Evolutionary conservation across 345 rosid species (phyloP).

Genomic region (Eucalyptus caleyi): DNA sequence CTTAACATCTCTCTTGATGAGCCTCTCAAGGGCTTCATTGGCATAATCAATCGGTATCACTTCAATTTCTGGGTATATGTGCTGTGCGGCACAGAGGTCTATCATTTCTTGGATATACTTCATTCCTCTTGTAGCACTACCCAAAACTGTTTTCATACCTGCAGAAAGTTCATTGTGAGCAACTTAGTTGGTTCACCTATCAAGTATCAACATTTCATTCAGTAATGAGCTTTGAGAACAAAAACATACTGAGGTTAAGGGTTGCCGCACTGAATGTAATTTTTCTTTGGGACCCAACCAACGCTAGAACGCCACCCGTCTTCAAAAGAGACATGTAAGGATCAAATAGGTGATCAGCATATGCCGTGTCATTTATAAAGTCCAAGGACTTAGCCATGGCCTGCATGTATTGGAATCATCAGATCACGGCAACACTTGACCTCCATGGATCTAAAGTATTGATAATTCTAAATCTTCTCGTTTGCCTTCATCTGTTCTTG

Average conservation of each 20-base stretch:
- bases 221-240: not conserved
- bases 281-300: conserved; percentile 72
- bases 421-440: not conserved
- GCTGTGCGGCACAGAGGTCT: conserved; percentile 58
- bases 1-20: conserved; percentile 63
- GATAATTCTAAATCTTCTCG: not conserved
- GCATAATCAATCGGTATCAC: conserved; percentile 47
- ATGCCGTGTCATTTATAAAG: conserved; percentile 65
- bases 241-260: conserved; percentile 26
- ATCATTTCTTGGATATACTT: conserved; percentile 66
- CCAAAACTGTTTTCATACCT: conserved; percentile 57
- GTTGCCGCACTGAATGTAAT: conserved; percentile 58
- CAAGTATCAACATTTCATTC: not conserved
- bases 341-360: conserved; percentile 75
- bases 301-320: conserved; percentile 42
- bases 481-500: conserved; percentile 50
- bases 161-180: not conserved
- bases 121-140: conserved; percentile 58
- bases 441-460: no score
- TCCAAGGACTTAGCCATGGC: conserved; percentile 47
- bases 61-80: conserved; percentile 62
- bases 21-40: conserved; percentile 70
- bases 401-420: conserved; percentile 6
- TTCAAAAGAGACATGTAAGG: conserved; percentile 63
- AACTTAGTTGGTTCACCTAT: not conserved